A percentile compares a stretch with the other conserved stretches of the same genome.
Evolutionary conservation across 306 rosid genomes (phyloP).

Genomic region (Fragaria iinumae): DNA sequence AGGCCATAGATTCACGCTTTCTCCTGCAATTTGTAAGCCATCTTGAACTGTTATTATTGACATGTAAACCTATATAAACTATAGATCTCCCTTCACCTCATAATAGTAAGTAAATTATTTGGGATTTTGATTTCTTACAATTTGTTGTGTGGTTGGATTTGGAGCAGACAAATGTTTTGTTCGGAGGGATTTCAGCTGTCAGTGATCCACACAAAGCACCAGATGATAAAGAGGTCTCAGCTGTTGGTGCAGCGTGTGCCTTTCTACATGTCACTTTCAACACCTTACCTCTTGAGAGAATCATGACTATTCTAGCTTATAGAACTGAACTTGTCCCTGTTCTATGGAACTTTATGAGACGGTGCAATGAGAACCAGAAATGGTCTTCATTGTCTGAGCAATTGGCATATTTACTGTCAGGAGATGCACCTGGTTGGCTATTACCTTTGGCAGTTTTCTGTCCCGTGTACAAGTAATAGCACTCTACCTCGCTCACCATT

Average conservation of each 20-base stretch:
- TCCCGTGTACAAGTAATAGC: conserved; percentile 89
- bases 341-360: conserved; percentile 92
- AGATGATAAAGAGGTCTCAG: conserved; percentile 73
- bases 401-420: conserved; percentile 61
- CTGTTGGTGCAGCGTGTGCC: conserved; percentile 88
- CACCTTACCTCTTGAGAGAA: conserved; percentile 76
- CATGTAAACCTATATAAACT: background rate
- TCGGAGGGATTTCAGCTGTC: conserved; percentile 62
- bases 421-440: conserved; percentile 96
- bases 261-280: conserved; percentile 80
- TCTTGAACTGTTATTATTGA: conserved; percentile 14
- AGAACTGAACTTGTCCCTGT: conserved; percentile 92
- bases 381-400: conserved; percentile 79
- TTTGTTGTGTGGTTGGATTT: background rate
- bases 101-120: conserved; percentile 17
- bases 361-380: conserved; percentile 80
- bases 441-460: conserved; percentile 93
- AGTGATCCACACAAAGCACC: conserved; percentile 49
- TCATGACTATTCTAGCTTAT: conserved; percentile 92
- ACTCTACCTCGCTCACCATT: conserved; percentile 10
- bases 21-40: conserved; percentile 78
- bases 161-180: conserved; percentile 72
- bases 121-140: background rate
- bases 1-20: conserved; percentile 74
- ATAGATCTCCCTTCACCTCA: conserved; percentile 12